Evolutionary conservation across 2,329 filamentous ascomycete genomes (phyloP).

Genomic region (Tolypocladium capitatum): DNA sequence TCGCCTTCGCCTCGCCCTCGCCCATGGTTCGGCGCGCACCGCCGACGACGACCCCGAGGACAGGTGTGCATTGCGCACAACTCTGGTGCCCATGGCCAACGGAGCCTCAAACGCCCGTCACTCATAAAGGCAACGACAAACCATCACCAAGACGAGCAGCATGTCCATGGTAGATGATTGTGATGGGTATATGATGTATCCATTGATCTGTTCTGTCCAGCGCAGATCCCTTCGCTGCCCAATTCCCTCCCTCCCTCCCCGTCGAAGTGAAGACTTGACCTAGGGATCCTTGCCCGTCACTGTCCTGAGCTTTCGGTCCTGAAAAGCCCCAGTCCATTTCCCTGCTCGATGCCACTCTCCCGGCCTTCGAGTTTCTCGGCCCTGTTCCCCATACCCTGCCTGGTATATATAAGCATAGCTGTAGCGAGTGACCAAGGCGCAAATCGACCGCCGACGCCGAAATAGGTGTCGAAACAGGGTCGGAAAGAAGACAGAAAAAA

Average conservation of each 20-base stretch:
- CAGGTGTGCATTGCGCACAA: no score
- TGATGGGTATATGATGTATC: neutral
- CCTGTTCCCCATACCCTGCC: neutral
- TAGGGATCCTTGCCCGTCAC: neutral
- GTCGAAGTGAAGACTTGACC: neutral
- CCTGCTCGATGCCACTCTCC: neutral
- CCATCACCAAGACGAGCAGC: no score
- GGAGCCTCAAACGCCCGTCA: neutral
- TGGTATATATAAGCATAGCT: neutral
- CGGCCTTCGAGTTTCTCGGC: neutral
- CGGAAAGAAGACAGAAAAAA: neutral
- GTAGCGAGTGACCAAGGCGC: neutral
- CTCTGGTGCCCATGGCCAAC: no score
- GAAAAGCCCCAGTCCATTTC: neutral
- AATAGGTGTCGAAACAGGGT: neutral
- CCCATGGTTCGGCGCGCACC: no score
- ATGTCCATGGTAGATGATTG: neutral
- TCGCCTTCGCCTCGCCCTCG: no score
- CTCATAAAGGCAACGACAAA: no score
- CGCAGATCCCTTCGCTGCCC: neutral
- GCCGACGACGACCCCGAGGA: no score
- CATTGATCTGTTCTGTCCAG: neutral
- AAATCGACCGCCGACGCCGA: neutral
- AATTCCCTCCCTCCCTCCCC: neutral
- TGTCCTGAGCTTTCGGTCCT: neutral